Evolutionary conservation across 2,329 filamentous ascomycete genomes (phyloP), one percentile per base, ranked within the genome.

Genomic region (Colletotrichum siamense): DNA sequence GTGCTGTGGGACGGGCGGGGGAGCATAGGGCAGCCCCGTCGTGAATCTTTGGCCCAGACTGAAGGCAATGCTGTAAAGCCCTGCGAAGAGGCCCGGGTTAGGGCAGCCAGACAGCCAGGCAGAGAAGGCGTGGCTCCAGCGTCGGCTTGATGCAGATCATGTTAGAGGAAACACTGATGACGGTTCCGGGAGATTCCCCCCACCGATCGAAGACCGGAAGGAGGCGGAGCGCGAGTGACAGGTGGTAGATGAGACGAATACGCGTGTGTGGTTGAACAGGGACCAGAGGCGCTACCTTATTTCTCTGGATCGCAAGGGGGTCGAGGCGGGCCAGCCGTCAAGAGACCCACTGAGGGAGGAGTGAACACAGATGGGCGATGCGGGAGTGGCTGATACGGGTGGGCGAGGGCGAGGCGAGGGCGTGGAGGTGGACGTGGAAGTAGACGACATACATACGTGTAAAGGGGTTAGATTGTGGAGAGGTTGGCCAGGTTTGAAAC

Each of bases 151-250:
- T 36, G 75, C 71, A 77, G 75, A 77, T 77, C 75, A 63, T 75
- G 71, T 71, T 67, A 81, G 80, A 76, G 77, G 78, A 80, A 79
- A 79, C 76, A 77, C 61, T 69, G 73, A 75, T 73, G 67, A 75
- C 66, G 36, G 71, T 63, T 55, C 61, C 69, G 78, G 76, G 72
- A 69, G 70, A 69, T 74, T 39, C 65, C 59, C 77, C 78, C 78
- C 77, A 78, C 79, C 76, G 73, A 77, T 78, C 77, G 75, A 72
- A 79, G 76, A 80, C 79, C 79, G 76, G 77, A 80, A 79, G 80
- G 72, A 79, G 79, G 71, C 75, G 76, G 79, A 79, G 76, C 75
- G 72, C 65, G 76, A 69, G 75, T 77, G 75, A 77, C 75, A 77
- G 75, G 66, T 71, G 65, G 62, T 63, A 80, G 68, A 79, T 81